These are phyloP conservation scores for Leucogyrophana mollusca DNA, from an alignment of 768 basidiomycete genomes.

Conservation along the genomic window DNA sequence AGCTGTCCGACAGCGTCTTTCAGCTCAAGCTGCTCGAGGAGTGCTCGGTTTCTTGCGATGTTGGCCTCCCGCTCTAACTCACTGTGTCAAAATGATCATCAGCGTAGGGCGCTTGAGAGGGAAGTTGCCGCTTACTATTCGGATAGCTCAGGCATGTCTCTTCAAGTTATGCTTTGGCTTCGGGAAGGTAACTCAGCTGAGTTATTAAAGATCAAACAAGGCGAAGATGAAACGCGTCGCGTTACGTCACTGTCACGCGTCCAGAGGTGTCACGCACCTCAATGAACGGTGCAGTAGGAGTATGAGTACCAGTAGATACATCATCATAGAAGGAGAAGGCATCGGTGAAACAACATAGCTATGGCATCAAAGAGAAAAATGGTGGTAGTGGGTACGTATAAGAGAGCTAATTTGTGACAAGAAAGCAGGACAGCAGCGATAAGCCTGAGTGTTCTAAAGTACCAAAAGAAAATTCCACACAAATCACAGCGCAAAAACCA, in stretches of 20 bases:
- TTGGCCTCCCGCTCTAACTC: slow-evolving; percentile 79
- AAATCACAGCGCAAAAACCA: background rate
- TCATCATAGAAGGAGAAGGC: too few relatives aligned
- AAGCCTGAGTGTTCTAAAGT: background rate
- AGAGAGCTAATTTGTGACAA: too few relatives aligned
- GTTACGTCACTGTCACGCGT: slow-evolving; percentile 29
- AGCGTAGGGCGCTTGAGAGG: background rate
- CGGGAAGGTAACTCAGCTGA: background rate
- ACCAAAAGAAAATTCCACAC: background rate
- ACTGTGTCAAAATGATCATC: slow-evolving; percentile 24
- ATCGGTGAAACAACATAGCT: too few relatives aligned
- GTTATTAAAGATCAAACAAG: background rate
- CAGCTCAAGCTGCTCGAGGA: slow-evolving; percentile 71
- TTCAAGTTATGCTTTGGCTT: background rate
- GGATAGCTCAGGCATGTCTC: slow-evolving; percentile 43
- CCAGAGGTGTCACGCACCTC: background rate
- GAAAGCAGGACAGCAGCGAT: too few relatives aligned
- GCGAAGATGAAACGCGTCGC: slow-evolving; percentile 23
- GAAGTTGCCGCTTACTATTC: slow-evolving; percentile 43
- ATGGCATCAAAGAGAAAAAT: too few relatives aligned
- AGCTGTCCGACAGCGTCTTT: slow-evolving; percentile 53
- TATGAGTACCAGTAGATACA: too few relatives aligned
- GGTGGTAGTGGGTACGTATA: too few relatives aligned
- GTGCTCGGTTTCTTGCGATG: slow-evolving; percentile 75
- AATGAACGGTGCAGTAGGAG: too few relatives aligned